Percentiles rank a stretch among this genome's conserved stretches.
phyloP scores from a whole-genome alignment of 1,284 basidiomycete genomes.

The Cryptococcus neoformans region DNA sequence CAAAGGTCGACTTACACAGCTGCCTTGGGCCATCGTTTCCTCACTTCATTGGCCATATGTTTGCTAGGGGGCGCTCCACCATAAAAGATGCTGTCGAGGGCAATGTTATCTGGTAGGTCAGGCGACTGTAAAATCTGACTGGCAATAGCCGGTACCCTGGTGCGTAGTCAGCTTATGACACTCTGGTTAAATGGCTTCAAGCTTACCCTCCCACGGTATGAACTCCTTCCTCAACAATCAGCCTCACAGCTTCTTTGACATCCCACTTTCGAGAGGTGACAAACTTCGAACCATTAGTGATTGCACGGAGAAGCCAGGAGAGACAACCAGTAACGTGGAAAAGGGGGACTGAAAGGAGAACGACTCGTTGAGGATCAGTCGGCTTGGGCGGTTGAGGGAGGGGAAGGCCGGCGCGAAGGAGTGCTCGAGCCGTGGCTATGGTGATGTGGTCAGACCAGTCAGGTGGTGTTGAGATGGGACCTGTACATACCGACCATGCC shows the following conservation, averaged over 20 bases:
- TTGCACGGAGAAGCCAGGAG: constrained; percentile 38
- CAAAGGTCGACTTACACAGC: constrained; percentile 16
- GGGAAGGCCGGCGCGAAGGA: constrained; percentile 31
- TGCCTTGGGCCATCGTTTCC: constrained; percentile 30
- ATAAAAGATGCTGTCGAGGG: constrained; percentile 38
- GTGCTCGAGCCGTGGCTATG: constrained; percentile 30
- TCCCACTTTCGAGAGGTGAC: constrained; percentile 38
- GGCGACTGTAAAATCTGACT: constrained; percentile 33
- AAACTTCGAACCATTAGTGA: constrained; percentile 37
- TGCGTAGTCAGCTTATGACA: neutral
- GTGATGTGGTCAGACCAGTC: neutral
- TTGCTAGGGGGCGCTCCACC: constrained; percentile 43
- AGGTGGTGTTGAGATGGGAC: no score
- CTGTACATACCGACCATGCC: constrained; percentile 2
- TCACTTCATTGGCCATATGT: constrained; percentile 32
- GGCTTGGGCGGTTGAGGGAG: constrained; percentile 24
- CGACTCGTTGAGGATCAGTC: constrained; percentile 22
- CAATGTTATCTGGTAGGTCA: constrained; percentile 21
- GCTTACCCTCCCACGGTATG: constrained; percentile 41
- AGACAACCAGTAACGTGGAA: constrained; percentile 47
- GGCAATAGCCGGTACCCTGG: constrained; percentile 42
- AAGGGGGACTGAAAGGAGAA: constrained; percentile 41
- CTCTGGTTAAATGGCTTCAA: neutral
- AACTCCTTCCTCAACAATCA: constrained; percentile 31
- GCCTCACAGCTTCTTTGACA: constrained; percentile 26